phyloP scores from a whole-genome alignment of 108 stramenopile species.

The Epipyxis sp. region DNA sequence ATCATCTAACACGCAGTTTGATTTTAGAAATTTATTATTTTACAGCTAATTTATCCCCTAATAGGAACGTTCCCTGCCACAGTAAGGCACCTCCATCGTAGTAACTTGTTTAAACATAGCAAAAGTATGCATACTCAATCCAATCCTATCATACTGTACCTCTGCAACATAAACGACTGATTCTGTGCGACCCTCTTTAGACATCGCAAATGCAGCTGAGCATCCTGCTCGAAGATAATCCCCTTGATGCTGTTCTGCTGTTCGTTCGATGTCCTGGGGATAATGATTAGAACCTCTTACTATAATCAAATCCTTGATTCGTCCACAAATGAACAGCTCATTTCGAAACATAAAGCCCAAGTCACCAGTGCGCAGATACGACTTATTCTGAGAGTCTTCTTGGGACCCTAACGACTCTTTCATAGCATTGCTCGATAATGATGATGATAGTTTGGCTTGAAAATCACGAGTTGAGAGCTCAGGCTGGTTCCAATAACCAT shows the following conservation, averaged over 20 bases:
- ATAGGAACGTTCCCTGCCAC: too few species aligned
- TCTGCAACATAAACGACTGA: slow-evolving; percentile 20
- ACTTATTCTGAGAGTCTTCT: not conserved
- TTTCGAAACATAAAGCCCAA: slow-evolving; percentile 85
- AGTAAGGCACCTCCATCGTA: too few species aligned
- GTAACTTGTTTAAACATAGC: too few species aligned
- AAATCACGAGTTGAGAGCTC: not conserved
- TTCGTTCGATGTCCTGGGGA: slow-evolving; percentile 91
- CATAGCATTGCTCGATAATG: too few species aligned
- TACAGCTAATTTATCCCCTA: too few species aligned
- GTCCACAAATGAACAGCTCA: slow-evolving; percentile 68
- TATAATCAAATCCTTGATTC: slow-evolving; percentile 97
- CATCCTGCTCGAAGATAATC: slow-evolving; percentile 79
- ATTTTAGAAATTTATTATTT: too few species aligned
- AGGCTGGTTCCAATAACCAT: slow-evolving; percentile 56
- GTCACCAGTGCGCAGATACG: slow-evolving; percentile 89
- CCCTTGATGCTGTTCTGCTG: slow-evolving; percentile 68
- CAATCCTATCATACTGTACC: too few species aligned
- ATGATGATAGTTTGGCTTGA: not conserved
- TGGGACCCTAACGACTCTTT: not conserved
- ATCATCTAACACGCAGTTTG: too few species aligned
- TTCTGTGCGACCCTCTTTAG: not conserved
- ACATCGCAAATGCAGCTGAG: slow-evolving; percentile 75
- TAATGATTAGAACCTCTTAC: slow-evolving; percentile 95
- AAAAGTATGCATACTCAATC: too few species aligned